Evolutionary conservation across 1,284 basidiomycete genomes (phyloP), one percentile per base, ranked within the genome.

Genomic region (Nidula niveotomentosa): DNA sequence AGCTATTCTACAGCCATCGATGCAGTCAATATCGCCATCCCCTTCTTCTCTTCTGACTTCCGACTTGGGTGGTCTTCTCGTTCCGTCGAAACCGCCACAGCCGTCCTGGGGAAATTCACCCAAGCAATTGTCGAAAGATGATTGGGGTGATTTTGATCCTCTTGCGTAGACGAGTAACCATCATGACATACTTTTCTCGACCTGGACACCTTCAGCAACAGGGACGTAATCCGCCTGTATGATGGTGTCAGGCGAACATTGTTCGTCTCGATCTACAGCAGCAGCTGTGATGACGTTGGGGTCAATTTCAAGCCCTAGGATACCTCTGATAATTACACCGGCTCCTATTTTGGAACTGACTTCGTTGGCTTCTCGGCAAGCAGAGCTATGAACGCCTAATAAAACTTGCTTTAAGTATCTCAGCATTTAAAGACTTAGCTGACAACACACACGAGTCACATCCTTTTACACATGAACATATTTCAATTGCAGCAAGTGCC

Each of bases 71-170:
- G 73, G 73, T 52, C 65, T 89, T 49, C 69, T 90, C 13, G 73
- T 79, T 9, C 88, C 87, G 1, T 84, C 83, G 9, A 80, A 76
- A 62, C 81, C 83, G 36, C 63, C 79, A 37, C 81, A 82, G 57
- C 74, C 79, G 15, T 69, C 77, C 15, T 80, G 80, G 72, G 68
- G 60, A 23, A 23, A 23, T 53, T 58, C 76, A 36, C 56, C 74
- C 15, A 83, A 78, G 53, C 80, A 78, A 54, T 66, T 79, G 12
- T 76, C 83, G 36, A 85, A 85, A 61, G 77, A 83, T 59, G 86
- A 86, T 57, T 91, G 88, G 88, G 84, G 83, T 23, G 90, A 90
- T 65, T 93, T 93, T 65, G 90, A 93, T 74, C 90, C 90, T 34
- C 71, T 90, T 52, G 63, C 61, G 54, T 70, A 66, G 53, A 50